Conservation (phyloP, 345 rosid species). For the Salix arbutifolia region DNA sequence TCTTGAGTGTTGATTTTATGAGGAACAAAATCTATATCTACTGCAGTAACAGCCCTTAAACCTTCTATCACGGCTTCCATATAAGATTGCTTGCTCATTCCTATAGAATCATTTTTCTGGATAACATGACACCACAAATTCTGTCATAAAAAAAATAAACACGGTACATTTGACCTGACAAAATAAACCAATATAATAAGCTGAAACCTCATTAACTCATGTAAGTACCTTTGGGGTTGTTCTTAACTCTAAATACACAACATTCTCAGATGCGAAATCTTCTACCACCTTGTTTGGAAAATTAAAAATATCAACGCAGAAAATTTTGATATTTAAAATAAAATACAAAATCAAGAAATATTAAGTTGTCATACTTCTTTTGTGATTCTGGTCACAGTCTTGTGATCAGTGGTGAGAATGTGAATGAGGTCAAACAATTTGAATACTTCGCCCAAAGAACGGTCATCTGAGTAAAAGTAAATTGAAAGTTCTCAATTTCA, state of each 20-base stretch:
- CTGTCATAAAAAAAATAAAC: constrained; percentile 3
- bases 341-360: background rate
- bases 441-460: constrained; percentile 76
- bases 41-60: constrained; percentile 49
- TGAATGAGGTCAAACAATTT: constrained; percentile 86
- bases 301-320: background rate
- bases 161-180: background rate
- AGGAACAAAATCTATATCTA: constrained; percentile 53
- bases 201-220: background rate
- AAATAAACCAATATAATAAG: background rate
- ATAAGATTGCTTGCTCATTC: constrained; percentile 92
- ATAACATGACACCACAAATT: constrained; percentile 16
- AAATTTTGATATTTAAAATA: background rate
- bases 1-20: constrained; percentile 14
- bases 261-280: constrained; percentile 92
- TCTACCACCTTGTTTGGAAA: constrained; percentile 58
- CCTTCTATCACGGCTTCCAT: constrained; percentile 90
- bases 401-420: constrained; percentile 73
- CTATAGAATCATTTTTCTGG: constrained; percentile 72
- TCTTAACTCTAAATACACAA: constrained; percentile 79
- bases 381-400: constrained; percentile 75
- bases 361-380: constrained; percentile 50
- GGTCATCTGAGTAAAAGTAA: constrained; percentile 44
- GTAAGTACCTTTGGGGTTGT: constrained; percentile 87
- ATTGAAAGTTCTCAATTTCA: background rate